Conservation (phyloP, 2,329 filamentous ascomycete species). For the Endothia cerciana region DNA sequence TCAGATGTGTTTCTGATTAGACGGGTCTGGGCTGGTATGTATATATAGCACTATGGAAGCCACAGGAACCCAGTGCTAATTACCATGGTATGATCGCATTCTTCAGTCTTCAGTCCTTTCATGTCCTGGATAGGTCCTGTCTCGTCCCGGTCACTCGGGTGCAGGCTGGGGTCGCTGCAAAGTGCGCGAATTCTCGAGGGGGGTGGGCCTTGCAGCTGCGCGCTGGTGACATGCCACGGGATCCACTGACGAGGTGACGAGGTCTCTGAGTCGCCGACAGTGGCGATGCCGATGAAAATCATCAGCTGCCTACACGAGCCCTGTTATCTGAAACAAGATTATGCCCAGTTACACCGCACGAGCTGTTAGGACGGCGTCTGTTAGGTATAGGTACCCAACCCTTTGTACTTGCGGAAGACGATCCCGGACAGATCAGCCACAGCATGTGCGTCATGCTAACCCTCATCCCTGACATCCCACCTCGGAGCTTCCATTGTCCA, state of each 20-base stretch:
- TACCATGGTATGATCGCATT: background rate
- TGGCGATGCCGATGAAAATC: slow-evolving; percentile 8
- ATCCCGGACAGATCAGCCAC: background rate
- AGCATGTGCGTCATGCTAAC: background rate
- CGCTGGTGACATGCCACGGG: too few relatives aligned
- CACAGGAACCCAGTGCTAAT: background rate
- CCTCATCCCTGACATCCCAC: background rate
- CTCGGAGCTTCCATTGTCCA: background rate
- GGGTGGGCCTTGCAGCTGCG: too few relatives aligned
- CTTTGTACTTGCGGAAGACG: background rate
- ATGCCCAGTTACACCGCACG: background rate
- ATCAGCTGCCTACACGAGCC: background rate
- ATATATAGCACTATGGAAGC: background rate
- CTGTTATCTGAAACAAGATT: background rate
- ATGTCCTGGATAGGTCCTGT: background rate
- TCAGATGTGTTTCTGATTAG: too few relatives aligned
- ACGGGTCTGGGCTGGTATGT: too few relatives aligned
- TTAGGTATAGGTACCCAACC: too few relatives aligned
- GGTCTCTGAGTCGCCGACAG: background rate
- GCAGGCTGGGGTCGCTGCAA: background rate
- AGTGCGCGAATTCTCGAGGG: background rate
- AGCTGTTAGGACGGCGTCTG: too few relatives aligned
- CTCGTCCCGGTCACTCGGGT: slow-evolving; percentile 2
- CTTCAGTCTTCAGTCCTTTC: background rate
- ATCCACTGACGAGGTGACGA: background rate